Percentiles rank a stretch among this genome's conserved stretches.
Conservation (phyloP, 1,284 basidiomycete genomes). For the Quambalaria eucalypti region DNA sequence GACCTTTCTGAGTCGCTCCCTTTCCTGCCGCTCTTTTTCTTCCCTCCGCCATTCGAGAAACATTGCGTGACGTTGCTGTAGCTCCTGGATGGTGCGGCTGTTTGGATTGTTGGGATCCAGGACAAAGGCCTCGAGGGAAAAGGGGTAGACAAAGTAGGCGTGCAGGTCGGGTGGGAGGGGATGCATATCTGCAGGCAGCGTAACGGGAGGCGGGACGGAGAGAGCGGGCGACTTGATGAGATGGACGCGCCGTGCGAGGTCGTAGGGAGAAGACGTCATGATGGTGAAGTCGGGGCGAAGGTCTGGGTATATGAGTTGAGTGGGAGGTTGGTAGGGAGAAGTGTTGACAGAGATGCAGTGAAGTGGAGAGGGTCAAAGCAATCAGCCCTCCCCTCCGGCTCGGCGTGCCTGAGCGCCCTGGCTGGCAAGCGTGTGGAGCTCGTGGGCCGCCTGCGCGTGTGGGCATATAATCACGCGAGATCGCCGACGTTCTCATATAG, state of each 20-base stretch:
- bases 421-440: too few relatives aligned
- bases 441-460: too few relatives aligned
- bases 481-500: too few relatives aligned
- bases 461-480: too few relatives aligned
- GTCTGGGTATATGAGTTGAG: neutral
- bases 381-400: too few relatives aligned
- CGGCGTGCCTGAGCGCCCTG: too few relatives aligned
- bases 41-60: constrained; percentile 51
- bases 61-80: neutral
- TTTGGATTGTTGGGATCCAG: constrained; percentile 4
- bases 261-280: too few relatives aligned
- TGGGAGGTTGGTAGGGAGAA: too few relatives aligned
- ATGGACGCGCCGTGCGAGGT: constrained; percentile 20
- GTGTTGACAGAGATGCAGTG: too few relatives aligned
- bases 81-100: neutral
- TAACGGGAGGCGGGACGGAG: constrained; percentile 13
- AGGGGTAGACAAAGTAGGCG: constrained; percentile 38
- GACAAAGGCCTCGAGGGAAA: constrained; percentile 31
- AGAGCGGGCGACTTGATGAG: constrained; percentile 31
- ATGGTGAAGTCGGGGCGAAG: neutral
- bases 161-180: constrained; percentile 28
- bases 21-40: constrained; percentile 59
- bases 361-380: too few relatives aligned
- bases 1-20: constrained; percentile 59
- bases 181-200: constrained; percentile 18